These are phyloP conservation scores for Lophium mytilinum DNA, from an alignment of 495 filamentous ascomycete genomes.

Conservation along the genomic window DNA sequence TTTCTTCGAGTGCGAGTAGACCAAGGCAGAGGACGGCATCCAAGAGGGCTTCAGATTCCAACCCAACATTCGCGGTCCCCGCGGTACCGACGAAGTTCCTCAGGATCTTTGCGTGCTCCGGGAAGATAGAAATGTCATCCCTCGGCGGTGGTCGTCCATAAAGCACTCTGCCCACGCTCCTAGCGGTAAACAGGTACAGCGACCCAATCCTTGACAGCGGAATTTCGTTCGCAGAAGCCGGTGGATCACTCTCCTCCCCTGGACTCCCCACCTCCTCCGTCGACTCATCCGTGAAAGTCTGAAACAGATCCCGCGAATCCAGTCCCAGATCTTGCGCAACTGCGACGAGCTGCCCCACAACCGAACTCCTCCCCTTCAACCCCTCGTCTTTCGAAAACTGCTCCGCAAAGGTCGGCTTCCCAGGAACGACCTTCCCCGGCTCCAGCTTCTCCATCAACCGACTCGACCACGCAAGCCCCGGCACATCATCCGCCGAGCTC, in stretches of 20 bases:
- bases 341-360: slow-evolving; percentile 69
- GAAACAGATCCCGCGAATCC: slow-evolving; percentile 43
- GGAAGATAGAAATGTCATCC: slow-evolving; percentile 28
- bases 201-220: slow-evolving; percentile 59
- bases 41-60: slow-evolving; percentile 36
- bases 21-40: slow-evolving; percentile 42
- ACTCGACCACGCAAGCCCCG: slow-evolving; percentile 68
- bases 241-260: slow-evolving; percentile 34
- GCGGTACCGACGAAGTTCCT: slow-evolving; percentile 29
- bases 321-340: slow-evolving; percentile 57
- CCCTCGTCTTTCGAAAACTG: slow-evolving; percentile 55
- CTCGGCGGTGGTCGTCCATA: slow-evolving; percentile 18
- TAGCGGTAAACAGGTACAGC: slow-evolving; percentile 35
- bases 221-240: slow-evolving; percentile 51
- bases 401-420: slow-evolving; percentile 49
- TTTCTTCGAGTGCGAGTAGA: slow-evolving; percentile 29
- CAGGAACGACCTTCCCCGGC: slow-evolving; percentile 51
- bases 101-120: slow-evolving; percentile 34
- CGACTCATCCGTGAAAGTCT: slow-evolving; percentile 34
- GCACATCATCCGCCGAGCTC: slow-evolving; percentile 43
- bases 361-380: slow-evolving; percentile 55
- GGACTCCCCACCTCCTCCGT: slow-evolving; percentile 38
- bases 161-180: slow-evolving; percentile 28
- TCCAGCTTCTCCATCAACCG: slow-evolving; percentile 64
- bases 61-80: slow-evolving; percentile 26